Evolutionary conservation across 2,329 filamentous ascomycete genomes (phyloP), one percentile per base, ranked within the genome.

Genomic region (Metarhizium robertsii): DNA sequence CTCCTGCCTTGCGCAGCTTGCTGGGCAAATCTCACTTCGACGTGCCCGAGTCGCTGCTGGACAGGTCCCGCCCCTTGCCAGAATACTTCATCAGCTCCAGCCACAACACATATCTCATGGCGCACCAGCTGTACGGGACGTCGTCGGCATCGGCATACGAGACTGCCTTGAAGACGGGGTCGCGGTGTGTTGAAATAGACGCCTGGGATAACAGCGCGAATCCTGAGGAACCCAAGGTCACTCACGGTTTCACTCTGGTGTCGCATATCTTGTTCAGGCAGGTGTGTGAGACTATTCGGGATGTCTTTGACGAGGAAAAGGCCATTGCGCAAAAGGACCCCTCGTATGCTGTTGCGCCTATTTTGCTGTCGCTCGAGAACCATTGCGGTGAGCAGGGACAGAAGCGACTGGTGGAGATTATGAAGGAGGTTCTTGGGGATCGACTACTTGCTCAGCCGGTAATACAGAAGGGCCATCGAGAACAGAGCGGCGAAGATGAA

Each of bases 31-130:
- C 79, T 36, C 80, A 86, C 66, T 77, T 84, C 61, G 64, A 73
- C 42, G 79, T 86, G 1, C 84, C 84, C 0, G 58, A 66, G 2
- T 69, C 76, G 53, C 67, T 85, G 13, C 76, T 77, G 8, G 81
- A 86, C 62, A 73, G 81, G 55, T 80, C 77, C 11, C 74, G 82
- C 59, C 79, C 84, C 1, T 70, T 89, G 25, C 79, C 84, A 2
- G 83, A 87, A 60, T 89, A 89, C 68, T 88, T 84, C 64, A 81
- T 89, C 69, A 86, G 82, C 68, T 87, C 84, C 4, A 86, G 82
- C 60, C 86, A 89, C 71, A 89, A 89, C 68, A 89, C 86, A 0
- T 89, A 89, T 62, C 73, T 89, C 30, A 74, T 84, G 62, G 85
- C 84, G 0, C 83, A 88, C 66, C 86, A 89, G 69, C 78, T 89